Conservation (phyloP, 345 rosid genomes). For the Pistacia integerrima region DNA sequence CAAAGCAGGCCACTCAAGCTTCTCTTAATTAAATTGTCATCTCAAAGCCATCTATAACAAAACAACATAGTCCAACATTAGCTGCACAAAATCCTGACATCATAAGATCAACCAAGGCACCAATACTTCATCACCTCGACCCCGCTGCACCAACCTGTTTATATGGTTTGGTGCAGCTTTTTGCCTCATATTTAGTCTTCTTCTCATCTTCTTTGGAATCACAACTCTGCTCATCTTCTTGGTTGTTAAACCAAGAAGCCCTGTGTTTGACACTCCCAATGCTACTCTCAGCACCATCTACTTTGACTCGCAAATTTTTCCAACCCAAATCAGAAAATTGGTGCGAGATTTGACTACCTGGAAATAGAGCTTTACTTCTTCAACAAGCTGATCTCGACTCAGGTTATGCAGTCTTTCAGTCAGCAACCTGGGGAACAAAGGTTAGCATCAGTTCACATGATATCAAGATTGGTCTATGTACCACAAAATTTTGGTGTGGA, state of each 20-base stretch:
- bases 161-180: conserved; percentile 77
- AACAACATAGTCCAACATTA: conserved; percentile 23
- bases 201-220: conserved; percentile 67
- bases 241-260: conserved; percentile 45
- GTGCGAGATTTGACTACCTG: conserved; percentile 59
- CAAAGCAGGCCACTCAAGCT: conserved; percentile 36
- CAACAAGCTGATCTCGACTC: conserved; percentile 57
- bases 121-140: conserved; percentile 43
- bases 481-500: conserved; percentile 34
- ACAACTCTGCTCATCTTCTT: too few species aligned
- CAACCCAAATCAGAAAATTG: conserved; percentile 73
- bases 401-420: conserved; percentile 63
- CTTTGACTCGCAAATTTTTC: conserved; percentile 80
- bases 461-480: conserved; percentile 69
- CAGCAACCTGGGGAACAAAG: conserved; percentile 52
- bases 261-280: conserved; percentile 67
- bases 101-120: conserved; percentile 25
- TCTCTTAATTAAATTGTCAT: conserved; percentile 34
- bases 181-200: conserved; percentile 73
- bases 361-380: conserved; percentile 65
- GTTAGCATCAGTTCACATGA: conserved; percentile 55
- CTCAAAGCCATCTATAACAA: conserved; percentile 40
- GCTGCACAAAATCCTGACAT: conserved; percentile 17
- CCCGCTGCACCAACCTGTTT: conserved; percentile 53
- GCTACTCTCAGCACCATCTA: conserved; percentile 71